A percentile compares a stretch with the other conserved stretches of the same genome.
Conservation (phyloP, 2,329 filamentous ascomycete genomes). For the Alternaria postmessia region DNA sequence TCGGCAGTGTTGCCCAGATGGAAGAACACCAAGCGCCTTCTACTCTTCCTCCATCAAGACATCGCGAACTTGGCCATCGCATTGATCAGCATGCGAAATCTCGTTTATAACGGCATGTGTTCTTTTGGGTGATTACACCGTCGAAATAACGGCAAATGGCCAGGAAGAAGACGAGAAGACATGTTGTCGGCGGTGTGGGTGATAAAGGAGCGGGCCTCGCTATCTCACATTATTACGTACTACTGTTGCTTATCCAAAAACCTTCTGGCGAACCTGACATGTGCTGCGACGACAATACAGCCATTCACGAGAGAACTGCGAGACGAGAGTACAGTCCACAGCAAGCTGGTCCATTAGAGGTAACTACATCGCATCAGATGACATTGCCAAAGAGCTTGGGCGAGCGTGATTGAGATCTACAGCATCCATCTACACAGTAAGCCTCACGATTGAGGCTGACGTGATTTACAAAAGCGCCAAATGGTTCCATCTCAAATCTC, state of each 20-base stretch:
- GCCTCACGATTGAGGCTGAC: not conserved
- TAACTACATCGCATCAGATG: not conserved
- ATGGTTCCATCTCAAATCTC: slow-evolving; percentile 46
- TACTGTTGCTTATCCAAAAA: not conserved
- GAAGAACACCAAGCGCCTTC: slow-evolving; percentile 7
- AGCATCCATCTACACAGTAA: not conserved
- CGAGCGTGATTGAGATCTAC: not conserved
- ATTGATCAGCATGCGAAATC: not conserved
- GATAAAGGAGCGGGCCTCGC: not conserved
- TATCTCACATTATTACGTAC: not conserved
- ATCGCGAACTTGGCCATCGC: slow-evolving; percentile 5
- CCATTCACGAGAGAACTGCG: not conserved
- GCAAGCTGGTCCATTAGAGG: not conserved
- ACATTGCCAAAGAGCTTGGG: not conserved
- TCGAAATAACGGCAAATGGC: not conserved
- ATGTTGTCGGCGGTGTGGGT: not conserved
- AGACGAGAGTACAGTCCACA: not conserved
- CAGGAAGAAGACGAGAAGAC: not conserved
- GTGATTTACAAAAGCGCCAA: not conserved
- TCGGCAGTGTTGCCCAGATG: slow-evolving; percentile 22
- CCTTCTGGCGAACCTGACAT: not conserved
- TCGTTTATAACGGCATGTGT: not conserved
- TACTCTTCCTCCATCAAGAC: not conserved
- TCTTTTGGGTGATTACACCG: not conserved
- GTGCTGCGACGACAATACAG: not conserved